A percentile compares a stretch with the other conserved stretches of the same genome.
phyloP scores from a whole-genome alignment of 139 green algal genomes.

The Chlamydomonas eustigma region DNA sequence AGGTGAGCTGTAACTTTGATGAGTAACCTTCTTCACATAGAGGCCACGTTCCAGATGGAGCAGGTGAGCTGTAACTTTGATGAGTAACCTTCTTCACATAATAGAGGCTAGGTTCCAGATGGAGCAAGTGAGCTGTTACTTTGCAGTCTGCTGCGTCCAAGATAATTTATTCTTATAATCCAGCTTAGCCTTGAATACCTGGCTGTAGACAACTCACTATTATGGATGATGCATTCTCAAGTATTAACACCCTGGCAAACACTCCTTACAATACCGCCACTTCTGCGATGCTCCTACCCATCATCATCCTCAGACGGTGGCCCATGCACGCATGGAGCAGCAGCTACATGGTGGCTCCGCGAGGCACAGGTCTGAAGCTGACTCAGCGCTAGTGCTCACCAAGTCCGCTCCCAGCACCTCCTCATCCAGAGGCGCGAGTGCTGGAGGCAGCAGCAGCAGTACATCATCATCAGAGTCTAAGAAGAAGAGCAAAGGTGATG shows the following conservation, averaged over 20 bases:
- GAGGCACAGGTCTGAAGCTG: background rate
- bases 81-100: slow-evolving; percentile 83
- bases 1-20: slow-evolving; percentile 60
- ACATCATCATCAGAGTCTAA: background rate
- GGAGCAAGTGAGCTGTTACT: slow-evolving; percentile 45
- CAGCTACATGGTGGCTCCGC: slow-evolving; percentile 45
- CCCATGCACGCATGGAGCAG: slow-evolving; percentile 69
- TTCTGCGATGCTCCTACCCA: too few relatives aligned
- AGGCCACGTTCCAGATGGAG: slow-evolving; percentile 71
- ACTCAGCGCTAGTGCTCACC: background rate
- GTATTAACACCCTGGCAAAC: too few relatives aligned
- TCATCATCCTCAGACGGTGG: slow-evolving; percentile 60
- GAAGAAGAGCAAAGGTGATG: background rate
- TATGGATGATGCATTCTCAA: too few relatives aligned
- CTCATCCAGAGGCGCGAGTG: background rate
- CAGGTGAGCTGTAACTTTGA: slow-evolving; percentile 50
- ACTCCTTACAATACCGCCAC: too few relatives aligned
- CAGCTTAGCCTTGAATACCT: too few relatives aligned
- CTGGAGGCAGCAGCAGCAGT: slow-evolving; percentile 8
- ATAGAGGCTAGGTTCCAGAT: slow-evolving; percentile 70
- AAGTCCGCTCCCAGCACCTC: background rate
- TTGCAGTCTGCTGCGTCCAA: too few relatives aligned
- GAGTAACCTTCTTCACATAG: slow-evolving; percentile 79
- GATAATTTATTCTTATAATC: too few relatives aligned
- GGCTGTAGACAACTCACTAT: too few relatives aligned